phyloP scores from a whole-genome alignment of 495 filamentous ascomycete genomes.

The Aspergillus nanangensis region DNA sequence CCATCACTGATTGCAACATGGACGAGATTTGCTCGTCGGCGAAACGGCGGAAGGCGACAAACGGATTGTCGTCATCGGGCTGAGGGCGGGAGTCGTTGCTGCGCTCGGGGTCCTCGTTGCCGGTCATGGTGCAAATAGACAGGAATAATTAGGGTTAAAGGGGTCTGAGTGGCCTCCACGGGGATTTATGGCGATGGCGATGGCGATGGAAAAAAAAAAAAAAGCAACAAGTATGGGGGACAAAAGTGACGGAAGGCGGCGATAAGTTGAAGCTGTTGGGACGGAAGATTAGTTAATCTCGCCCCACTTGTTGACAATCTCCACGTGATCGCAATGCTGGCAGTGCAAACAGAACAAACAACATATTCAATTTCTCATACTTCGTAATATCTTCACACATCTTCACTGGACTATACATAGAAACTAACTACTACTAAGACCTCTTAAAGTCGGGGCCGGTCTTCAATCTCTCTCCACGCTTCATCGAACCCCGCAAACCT shows the following conservation, averaged over 20 bases:
- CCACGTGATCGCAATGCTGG: slow-evolving; percentile 28
- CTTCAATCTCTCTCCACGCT: slow-evolving; percentile 26
- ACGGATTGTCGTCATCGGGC: slow-evolving; percentile 47
- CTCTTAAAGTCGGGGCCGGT: slow-evolving; percentile 19
- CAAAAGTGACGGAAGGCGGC: slow-evolving; percentile 5
- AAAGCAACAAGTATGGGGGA: slow-evolving; percentile 1
- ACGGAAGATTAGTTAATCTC: no score
- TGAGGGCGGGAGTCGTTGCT: slow-evolving; percentile 15
- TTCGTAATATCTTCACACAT: not conserved
- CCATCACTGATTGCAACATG: slow-evolving; percentile 48
- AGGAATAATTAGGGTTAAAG: not conserved
- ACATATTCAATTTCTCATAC: not conserved
- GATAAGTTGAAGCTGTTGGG: slow-evolving; percentile 27
- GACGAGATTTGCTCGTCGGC: slow-evolving; percentile 55
- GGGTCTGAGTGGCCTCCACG: not conserved
- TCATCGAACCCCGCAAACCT: slow-evolving; percentile 33
- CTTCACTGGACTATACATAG: no score
- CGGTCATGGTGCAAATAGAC: slow-evolving; percentile 21
- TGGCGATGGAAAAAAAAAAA: slow-evolving; percentile 1
- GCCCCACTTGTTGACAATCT: slow-evolving; percentile 14
- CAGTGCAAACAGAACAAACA: slow-evolving; percentile 6
- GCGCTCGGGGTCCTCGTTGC: slow-evolving; percentile 20
- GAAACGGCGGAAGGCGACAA: slow-evolving; percentile 56
- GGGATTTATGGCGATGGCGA: no score
- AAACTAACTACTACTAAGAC: not conserved